A percentile compares a stretch with the other conserved stretches of the same genome.
phyloP scores from a whole-genome alignment of 129 eudicot genomes.

The Pulicaria dysenterica region DNA sequence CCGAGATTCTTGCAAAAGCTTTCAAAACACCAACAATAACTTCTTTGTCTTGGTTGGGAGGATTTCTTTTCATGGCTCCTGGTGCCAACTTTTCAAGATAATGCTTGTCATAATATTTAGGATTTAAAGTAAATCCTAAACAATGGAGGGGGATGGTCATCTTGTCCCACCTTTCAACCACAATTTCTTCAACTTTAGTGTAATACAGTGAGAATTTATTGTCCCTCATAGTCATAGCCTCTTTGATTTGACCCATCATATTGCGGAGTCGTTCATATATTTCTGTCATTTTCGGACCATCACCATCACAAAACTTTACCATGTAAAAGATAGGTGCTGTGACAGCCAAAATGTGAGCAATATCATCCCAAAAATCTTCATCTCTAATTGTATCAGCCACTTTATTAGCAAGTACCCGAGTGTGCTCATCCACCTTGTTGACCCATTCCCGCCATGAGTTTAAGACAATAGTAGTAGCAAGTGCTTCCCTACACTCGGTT shows the following conservation, averaged over 20 bases:
- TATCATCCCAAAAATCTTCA: background rate
- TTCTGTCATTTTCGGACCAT: slow-evolving; percentile 13
- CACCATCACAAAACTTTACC: slow-evolving; percentile 11
- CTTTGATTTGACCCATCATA: background rate
- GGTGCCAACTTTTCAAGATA: slow-evolving; percentile 5
- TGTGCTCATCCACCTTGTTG: background rate
- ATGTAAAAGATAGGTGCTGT: slow-evolving; percentile 1
- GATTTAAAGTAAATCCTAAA: background rate
- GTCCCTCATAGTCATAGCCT: background rate
- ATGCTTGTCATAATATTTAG: background rate
- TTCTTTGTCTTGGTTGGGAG: slow-evolving; percentile 11
- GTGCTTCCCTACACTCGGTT: slow-evolving; percentile 3
- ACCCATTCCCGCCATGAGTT: background rate
- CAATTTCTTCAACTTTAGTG: background rate
- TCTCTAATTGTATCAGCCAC: background rate
- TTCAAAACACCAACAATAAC: background rate
- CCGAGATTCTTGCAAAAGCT: background rate
- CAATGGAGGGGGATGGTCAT: background rate
- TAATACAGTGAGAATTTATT: background rate
- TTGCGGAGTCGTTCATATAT: background rate
- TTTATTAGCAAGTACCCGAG: background rate
- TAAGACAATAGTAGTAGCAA: background rate
- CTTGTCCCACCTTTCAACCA: slow-evolving; percentile 8
- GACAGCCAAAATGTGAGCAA: background rate
- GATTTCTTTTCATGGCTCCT: background rate